These are phyloP conservation scores for Talaromyces atroroseus DNA, from an alignment of 2,329 filamentous ascomycete species.

Conservation along the genomic window DNA sequence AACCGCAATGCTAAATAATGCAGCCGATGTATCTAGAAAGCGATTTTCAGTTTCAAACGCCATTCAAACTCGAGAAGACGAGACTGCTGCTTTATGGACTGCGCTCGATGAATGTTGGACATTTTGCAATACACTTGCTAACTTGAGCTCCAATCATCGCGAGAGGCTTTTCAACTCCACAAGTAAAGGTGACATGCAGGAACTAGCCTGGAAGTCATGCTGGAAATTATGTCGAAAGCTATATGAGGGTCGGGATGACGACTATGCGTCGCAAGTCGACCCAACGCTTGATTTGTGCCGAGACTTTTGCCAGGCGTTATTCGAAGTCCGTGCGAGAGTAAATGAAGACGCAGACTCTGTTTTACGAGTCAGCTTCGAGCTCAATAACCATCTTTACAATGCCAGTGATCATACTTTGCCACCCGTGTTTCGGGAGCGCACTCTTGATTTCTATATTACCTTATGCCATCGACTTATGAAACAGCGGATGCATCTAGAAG, in stretches of 20 bases:
- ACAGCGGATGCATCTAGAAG: constrained; percentile 69
- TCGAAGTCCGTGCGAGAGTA: constrained; percentile 73
- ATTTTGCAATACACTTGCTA: constrained; percentile 83
- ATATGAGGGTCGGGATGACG: constrained; percentile 73
- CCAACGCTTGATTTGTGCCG: constrained; percentile 80
- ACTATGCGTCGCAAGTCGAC: constrained; percentile 61
- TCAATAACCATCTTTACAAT: constrained; percentile 93
- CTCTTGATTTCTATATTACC: constrained; percentile 90
- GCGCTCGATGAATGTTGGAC: constrained; percentile 89
- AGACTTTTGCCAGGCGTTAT: constrained; percentile 86
- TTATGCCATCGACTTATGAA: constrained; percentile 96
- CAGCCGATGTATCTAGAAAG: constrained; percentile 20
- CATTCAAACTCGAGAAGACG: constrained; percentile 49
- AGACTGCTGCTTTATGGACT: constrained; percentile 61
- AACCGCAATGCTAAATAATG: constrained; percentile 1
- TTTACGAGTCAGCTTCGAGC: constrained; percentile 83
- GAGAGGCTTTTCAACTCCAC: constrained; percentile 72
- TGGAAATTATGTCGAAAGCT: constrained; percentile 89
- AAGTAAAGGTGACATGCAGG: constrained; percentile 69
- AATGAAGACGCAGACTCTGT: constrained; percentile 81
- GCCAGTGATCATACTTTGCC: constrained; percentile 80
- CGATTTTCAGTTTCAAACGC: constrained; percentile 28
- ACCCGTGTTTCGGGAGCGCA: constrained; percentile 80
- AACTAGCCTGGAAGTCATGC: constrained; percentile 87
- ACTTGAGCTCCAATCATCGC: constrained; percentile 75